phyloP scores from a whole-genome alignment of 257 asterid genomes.

The Cordia subcordata region DNA sequence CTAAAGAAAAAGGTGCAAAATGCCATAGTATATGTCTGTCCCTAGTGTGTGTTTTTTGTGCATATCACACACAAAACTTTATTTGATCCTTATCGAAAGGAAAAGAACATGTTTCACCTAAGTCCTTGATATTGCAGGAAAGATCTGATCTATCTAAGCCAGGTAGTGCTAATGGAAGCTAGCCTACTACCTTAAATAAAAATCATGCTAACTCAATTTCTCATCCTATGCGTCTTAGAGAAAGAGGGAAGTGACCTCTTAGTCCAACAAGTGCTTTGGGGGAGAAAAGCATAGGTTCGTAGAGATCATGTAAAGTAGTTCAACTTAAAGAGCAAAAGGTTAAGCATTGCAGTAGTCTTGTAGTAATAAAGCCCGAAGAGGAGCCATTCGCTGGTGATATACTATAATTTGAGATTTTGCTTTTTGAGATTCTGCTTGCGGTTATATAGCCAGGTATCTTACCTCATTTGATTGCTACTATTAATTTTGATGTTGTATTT shows the following conservation, averaged over 20 bases:
- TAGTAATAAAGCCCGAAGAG: conserved; percentile 45
- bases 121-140: conserved; percentile 20
- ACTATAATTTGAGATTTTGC: conserved; percentile 27
- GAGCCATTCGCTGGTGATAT: conserved; percentile 51
- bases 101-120: conserved; percentile 38
- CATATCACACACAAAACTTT: too few species aligned
- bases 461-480: too few species aligned
- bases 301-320: conserved; percentile 24
- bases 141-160: conserved; percentile 23
- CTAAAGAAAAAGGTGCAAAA: conserved; percentile 5
- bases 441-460: conserved; percentile 51
- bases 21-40: conserved; percentile 3
- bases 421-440: conserved; percentile 39
- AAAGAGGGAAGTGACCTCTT: conserved; percentile 36
- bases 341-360: conserved; percentile 25
- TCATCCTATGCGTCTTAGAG: conserved; percentile 38
- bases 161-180: conserved; percentile 16
- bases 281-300: conserved; percentile 29
- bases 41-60: neutral
- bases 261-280: conserved; percentile 33
- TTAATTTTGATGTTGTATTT: too few species aligned
- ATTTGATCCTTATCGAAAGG: too few species aligned
- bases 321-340: conserved; percentile 32
- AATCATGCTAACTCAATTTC: conserved; percentile 26
- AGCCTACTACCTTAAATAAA: conserved; percentile 14